Base-by-base conservation (phyloP, 306 rosid species). In the Dalbergia oliveri region DNA sequence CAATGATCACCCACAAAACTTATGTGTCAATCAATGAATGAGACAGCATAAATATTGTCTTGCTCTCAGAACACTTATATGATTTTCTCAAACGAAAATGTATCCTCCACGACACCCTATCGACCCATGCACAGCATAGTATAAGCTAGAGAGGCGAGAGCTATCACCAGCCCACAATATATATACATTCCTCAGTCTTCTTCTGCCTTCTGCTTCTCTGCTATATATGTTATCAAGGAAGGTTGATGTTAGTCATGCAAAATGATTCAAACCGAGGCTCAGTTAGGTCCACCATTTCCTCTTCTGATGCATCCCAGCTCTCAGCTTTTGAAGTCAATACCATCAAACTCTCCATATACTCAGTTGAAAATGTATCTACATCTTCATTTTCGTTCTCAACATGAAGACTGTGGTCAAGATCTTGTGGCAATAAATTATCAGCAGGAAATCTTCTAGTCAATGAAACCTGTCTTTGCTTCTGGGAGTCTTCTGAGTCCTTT, bases 181-280 rank as follows among this genome's bases (percentile, higher is more conserved):
- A 49, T 26, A 60, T 15, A 14, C 45, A 61, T 61, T 71, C 79
- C 59, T 72, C 19, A 61, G 47, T 26, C 31, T 26, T 26, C 7
- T 47, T 73, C 33, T 54, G 7, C 66, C 26, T 33, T 72, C 61
- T 50, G 18, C 72, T 31, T 69, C 64, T 78, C 72, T 58, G 69
- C 49, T 47, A 26, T 49, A 10, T 34, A 57, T 51, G 64, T 79
- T 61, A 49, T 85, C 77, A 78, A 41, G 87, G 21, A 43, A 87
- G 74, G 60, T 79, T 60, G 45, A 67, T 63, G 76, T 80, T 85
- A 70, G 76, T 74, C 76, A 94, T 15, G 72, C 83, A 74, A 84
- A 95, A 95, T 73, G 99, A 89, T 85, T 95, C 96, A 3, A 87
- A 85, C 81, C 93, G 91, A 19, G 99, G 99, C 85, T 95, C 97